Conservation (phyloP, 306 rosid species). For the Prunus kanzakura region DNA sequence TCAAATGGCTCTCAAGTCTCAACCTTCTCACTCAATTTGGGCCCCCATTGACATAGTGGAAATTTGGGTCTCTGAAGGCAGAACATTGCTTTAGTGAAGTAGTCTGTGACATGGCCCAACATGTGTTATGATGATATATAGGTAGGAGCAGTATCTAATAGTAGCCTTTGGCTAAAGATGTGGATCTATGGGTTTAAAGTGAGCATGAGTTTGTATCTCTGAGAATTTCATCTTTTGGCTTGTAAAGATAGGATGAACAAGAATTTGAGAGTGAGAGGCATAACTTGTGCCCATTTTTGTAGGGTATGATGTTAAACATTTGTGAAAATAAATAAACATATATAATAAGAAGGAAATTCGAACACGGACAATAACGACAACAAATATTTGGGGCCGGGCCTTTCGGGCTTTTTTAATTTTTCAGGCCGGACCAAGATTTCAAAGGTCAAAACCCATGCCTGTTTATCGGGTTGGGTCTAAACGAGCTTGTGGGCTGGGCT, state of each 20-base stretch:
- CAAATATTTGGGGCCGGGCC: not conserved
- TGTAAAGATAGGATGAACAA: conserved; percentile 1
- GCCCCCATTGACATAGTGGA: not conserved
- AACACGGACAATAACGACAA: not conserved
- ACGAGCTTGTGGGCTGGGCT: no score
- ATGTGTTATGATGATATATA: not conserved
- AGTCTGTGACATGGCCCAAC: not conserved
- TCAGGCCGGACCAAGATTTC: no score
- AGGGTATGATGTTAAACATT: not conserved
- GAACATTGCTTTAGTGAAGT: not conserved
- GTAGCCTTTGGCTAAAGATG: not conserved
- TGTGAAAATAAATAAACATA: not conserved
- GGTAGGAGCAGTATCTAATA: not conserved
- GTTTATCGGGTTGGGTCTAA: no score
- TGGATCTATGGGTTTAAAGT: not conserved
- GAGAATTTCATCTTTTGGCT: conserved; percentile 3
- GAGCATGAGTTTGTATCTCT: not conserved
- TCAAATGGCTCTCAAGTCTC: not conserved
- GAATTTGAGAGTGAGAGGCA: not conserved
- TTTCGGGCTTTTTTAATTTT: no score
- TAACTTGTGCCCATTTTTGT: conserved; percentile 17
- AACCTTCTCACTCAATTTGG: not conserved
- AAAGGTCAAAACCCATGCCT: no score
- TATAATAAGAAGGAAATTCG: not conserved
- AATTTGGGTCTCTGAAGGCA: not conserved